Evolutionary conservation across 352 stramenopile genomes (phyloP).

Genomic region (Phytopythium aichiense): DNA sequence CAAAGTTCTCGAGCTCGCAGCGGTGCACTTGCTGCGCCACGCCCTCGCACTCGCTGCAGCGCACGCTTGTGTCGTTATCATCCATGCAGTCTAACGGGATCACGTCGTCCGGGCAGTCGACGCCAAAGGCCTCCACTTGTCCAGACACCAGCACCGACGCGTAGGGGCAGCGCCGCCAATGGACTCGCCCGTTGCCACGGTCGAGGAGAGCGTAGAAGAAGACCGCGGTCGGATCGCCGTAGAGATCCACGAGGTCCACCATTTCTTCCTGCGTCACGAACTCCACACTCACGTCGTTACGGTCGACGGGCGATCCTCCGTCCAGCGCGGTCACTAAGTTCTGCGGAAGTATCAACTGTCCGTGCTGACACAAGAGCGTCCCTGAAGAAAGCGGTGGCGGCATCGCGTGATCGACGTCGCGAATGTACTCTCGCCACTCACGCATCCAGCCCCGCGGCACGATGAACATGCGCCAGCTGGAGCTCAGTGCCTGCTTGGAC

Average conservation of each 20-base stretch:
- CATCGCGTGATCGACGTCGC: conserved; percentile 42
- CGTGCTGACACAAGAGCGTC: conserved; percentile 44
- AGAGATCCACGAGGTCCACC: conserved; percentile 46
- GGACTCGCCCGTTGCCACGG: conserved; percentile 17
- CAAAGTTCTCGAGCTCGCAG: conserved; percentile 62
- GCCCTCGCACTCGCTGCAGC: conserved; percentile 51
- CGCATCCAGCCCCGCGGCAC: conserved; percentile 51
- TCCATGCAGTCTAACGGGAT: conserved; percentile 28
- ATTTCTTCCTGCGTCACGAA: conserved; percentile 64
- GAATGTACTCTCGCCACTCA: conserved; percentile 71
- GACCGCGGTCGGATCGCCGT: conserved; percentile 36
- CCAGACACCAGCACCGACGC: conserved; percentile 23
- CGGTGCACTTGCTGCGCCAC: conserved; percentile 31
- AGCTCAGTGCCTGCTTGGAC: conserved; percentile 5
- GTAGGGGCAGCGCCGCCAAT: conserved; percentile 49
- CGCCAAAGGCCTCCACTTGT: conserved; percentile 13
- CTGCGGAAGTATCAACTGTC: conserved; percentile 51
- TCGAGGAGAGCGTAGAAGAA: conserved; percentile 50
- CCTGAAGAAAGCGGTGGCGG: conserved; percentile 29
- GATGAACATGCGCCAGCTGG: conserved; percentile 47
- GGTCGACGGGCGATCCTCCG: conserved; percentile 32
- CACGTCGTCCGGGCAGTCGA: conserved; percentile 19
- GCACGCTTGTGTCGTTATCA: conserved; percentile 21
- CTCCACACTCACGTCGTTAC: conserved; percentile 45
- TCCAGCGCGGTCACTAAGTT: conserved; percentile 36